Evolutionary conservation across 2,329 filamentous ascomycete genomes (phyloP).

Genomic region (Claviceps sp.): DNA sequence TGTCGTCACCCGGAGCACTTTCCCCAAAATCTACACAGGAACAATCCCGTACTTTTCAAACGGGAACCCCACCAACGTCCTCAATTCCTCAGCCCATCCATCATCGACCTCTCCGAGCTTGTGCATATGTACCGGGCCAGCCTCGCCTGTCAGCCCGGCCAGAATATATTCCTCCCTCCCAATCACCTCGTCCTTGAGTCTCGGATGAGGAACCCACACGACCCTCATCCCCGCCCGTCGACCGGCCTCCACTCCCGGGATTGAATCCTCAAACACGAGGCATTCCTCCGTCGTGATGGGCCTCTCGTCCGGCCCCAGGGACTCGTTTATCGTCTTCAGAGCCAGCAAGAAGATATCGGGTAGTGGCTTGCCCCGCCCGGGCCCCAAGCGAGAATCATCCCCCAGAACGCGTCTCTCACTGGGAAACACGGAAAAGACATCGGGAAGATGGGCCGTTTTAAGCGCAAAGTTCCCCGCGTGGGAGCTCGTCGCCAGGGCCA

Average conservation of each 20-base stretch:
- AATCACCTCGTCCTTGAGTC: constrained; percentile 59
- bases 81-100: constrained; percentile 45
- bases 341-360: constrained; percentile 92
- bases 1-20: background rate
- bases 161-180: constrained; percentile 71
- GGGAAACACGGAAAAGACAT: constrained; percentile 54
- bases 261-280: constrained; percentile 90
- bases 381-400: constrained; percentile 65
- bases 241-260: constrained; percentile 83
- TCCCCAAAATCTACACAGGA: constrained; percentile 12
- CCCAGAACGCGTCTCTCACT: constrained; percentile 63
- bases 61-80: constrained; percentile 39
- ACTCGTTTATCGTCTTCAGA: constrained; percentile 69
- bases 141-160: constrained; percentile 66
- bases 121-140: constrained; percentile 38
- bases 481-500: constrained; percentile 78
- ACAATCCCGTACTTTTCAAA: constrained; percentile 46
- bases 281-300: constrained; percentile 72
- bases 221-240: constrained; percentile 89
- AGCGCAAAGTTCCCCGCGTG: constrained; percentile 58
- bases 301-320: constrained; percentile 46
- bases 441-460: constrained; percentile 53
- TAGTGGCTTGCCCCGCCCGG: constrained; percentile 80
- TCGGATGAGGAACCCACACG: constrained; percentile 79
- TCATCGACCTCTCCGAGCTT: constrained; percentile 44